Evolutionary conservation across 164 flowering plant genomes (phyloP).

Genomic region (Magnolia changhungtana): DNA sequence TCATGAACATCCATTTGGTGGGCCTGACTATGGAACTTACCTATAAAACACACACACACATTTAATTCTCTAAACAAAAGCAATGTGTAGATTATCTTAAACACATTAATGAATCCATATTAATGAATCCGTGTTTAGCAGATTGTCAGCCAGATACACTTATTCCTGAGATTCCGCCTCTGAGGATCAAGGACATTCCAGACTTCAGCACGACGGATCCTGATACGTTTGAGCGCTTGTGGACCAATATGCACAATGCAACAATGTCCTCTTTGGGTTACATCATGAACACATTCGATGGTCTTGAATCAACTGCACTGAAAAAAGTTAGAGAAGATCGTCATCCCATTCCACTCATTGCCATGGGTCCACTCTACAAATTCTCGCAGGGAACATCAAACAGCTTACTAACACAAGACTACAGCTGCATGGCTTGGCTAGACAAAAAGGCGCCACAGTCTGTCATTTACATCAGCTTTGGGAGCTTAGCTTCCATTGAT

Average conservation of each 20-base stretch:
- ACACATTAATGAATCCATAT: too few species aligned
- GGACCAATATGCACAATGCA: conserved; percentile 1
- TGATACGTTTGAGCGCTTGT: conserved; percentile 1
- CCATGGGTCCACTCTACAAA: conserved; percentile 35
- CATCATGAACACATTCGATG: conserved; percentile 37
- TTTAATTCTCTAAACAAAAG: too few species aligned
- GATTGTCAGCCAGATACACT: conserved; percentile 1
- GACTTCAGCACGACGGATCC: neutral
- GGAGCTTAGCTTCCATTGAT: conserved; percentile 40
- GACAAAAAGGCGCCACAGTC: conserved; percentile 40
- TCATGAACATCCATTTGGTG: too few species aligned
- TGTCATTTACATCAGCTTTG: conserved; percentile 68
- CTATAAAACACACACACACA: too few species aligned
- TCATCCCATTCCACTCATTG: conserved; percentile 16
- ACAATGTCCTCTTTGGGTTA: conserved; percentile 27
- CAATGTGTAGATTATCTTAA: too few species aligned
- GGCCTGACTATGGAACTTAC: too few species aligned
- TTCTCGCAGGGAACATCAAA: neutral
- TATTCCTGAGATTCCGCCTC: conserved; percentile 29
- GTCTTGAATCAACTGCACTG: conserved; percentile 28
- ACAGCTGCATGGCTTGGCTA: conserved; percentile 59
- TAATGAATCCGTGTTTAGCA: neutral
- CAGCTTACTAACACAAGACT: conserved; percentile 47
- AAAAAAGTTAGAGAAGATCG: neutral
- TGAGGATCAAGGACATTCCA: conserved; percentile 31